Conservation (phyloP, 2,329 filamentous ascomycete genomes). For the Biscogniauxia marginata region DNA sequence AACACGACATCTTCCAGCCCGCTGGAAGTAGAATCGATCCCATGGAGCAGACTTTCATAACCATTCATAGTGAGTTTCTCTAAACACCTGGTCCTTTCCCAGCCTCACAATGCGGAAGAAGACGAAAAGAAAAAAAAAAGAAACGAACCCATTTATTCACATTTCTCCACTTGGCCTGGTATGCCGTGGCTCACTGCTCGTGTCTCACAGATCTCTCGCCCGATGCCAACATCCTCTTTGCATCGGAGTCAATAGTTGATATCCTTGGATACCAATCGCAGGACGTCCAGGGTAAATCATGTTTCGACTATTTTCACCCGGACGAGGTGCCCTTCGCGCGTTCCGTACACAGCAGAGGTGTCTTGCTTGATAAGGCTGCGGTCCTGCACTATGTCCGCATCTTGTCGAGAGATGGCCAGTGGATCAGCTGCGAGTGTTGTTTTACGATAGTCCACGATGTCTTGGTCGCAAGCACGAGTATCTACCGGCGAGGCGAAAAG, state of each 20-base stretch:
- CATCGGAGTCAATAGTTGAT: constrained; percentile 78
- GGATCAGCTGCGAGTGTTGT: constrained; percentile 82
- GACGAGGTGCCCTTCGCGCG: constrained; percentile 76
- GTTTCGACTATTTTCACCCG: constrained; percentile 84
- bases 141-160: constrained; percentile 6
- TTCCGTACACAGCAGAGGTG: constrained; percentile 68
- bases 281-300: constrained; percentile 73
- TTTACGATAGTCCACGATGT: constrained; percentile 89
- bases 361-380: constrained; percentile 79
- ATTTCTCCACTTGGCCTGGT: constrained; percentile 5
- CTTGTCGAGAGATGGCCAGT: constrained; percentile 64
- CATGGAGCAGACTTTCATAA: constrained; percentile 89
- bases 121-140: constrained; percentile 2
- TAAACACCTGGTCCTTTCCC: constrained; percentile 2
- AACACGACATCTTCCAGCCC: constrained; percentile 21
- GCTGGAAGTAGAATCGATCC: constrained; percentile 27
- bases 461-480: constrained; percentile 77
- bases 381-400: constrained; percentile 79
- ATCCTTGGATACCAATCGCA: constrained; percentile 69
- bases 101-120: constrained; percentile 2
- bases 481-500: constrained; percentile 67
- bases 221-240: constrained; percentile 78
- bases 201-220: constrained; percentile 61
- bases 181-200: constrained; percentile 18
- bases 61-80: constrained; percentile 72